These are phyloP conservation scores for Cladobotryum protrusum DNA, from an alignment of 2,329 filamentous ascomycete genomes.

Conservation along the genomic window DNA sequence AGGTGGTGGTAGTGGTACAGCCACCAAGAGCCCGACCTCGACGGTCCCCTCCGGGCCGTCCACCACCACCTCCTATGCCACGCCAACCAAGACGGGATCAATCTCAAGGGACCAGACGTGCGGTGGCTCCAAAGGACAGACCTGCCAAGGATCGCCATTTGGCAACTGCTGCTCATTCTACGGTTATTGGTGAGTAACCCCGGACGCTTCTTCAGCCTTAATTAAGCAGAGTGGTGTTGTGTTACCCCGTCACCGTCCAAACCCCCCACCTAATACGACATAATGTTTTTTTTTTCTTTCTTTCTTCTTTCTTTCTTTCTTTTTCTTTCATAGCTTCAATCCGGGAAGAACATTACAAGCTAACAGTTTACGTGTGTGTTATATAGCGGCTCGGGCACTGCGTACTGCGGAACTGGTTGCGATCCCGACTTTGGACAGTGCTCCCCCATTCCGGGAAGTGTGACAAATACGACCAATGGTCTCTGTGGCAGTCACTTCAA, in stretches of 20 bases:
- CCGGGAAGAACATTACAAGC: not conserved
- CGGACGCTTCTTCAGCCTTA: too few species aligned
- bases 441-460: constrained; percentile 15
- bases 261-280: not conserved
- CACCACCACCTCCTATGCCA: constrained; percentile 11
- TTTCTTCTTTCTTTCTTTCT: not conserved
- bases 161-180: constrained; percentile 36
- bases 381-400: constrained; percentile 24
- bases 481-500: constrained; percentile 27
- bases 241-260: not conserved
- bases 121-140: constrained; percentile 28
- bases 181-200: constrained; percentile 32
- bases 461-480: constrained; percentile 30
- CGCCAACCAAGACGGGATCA: constrained; percentile 16
- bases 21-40: constrained; percentile 2
- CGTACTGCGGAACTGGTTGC: constrained; percentile 35
- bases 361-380: not conserved
- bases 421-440: constrained; percentile 30
- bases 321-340: not conserved
- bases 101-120: constrained; percentile 32
- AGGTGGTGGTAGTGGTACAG: constrained; percentile 11
- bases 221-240: not conserved
- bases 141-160: constrained; percentile 29
- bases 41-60: not conserved
- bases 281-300: not conserved